A percentile compares a stretch with the other conserved stretches of the same genome.
Evolutionary conservation across 768 basidiomycete genomes (phyloP).

Genomic region (Cantharellus anzutake): DNA sequence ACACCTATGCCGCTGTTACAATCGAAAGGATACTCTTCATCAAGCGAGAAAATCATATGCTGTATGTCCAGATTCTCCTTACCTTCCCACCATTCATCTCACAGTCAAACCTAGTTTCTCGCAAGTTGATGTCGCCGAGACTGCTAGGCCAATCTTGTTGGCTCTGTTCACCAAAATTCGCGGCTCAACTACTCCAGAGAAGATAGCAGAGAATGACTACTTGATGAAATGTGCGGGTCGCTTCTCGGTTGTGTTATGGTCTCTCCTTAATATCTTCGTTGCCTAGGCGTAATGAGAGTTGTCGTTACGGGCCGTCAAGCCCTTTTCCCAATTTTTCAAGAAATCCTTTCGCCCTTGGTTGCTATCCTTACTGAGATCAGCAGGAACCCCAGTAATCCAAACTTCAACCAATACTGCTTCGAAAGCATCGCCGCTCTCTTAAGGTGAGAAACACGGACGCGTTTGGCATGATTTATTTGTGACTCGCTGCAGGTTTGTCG

Average conservation of each 20-base stretch:
- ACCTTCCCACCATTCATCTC: neutral
- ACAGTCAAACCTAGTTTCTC: slow-evolving; percentile 41
- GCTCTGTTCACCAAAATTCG: slow-evolving; percentile 69
- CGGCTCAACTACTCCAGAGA: slow-evolving; percentile 59
- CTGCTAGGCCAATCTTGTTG: slow-evolving; percentile 52
- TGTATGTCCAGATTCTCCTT: slow-evolving; percentile 28
- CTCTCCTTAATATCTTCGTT: neutral
- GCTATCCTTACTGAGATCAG: slow-evolving; percentile 71
- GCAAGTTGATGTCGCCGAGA: slow-evolving; percentile 69
- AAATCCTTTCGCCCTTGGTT: slow-evolving; percentile 53
- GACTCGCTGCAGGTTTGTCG: slow-evolving; percentile 43
- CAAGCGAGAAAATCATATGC: slow-evolving; percentile 49
- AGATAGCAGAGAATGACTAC: slow-evolving; percentile 93
- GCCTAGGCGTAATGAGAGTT: slow-evolving; percentile 78
- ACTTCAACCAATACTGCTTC: slow-evolving; percentile 95
- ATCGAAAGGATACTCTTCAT: slow-evolving; percentile 90
- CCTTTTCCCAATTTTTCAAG: slow-evolving; percentile 46
- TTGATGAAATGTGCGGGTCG: slow-evolving; percentile 70
- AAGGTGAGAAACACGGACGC: slow-evolving; percentile 28
- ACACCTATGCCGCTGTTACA: slow-evolving; percentile 94
- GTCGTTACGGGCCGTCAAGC: slow-evolving; percentile 74
- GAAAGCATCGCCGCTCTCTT: slow-evolving; percentile 90
- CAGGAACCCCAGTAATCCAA: slow-evolving; percentile 93
- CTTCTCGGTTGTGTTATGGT: neutral
- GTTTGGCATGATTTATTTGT: neutral